These are phyloP conservation scores for Aspergillus novoparasiticus DNA, from an alignment of 2,329 filamentous ascomycete genomes.

Conservation along the genomic window DNA sequence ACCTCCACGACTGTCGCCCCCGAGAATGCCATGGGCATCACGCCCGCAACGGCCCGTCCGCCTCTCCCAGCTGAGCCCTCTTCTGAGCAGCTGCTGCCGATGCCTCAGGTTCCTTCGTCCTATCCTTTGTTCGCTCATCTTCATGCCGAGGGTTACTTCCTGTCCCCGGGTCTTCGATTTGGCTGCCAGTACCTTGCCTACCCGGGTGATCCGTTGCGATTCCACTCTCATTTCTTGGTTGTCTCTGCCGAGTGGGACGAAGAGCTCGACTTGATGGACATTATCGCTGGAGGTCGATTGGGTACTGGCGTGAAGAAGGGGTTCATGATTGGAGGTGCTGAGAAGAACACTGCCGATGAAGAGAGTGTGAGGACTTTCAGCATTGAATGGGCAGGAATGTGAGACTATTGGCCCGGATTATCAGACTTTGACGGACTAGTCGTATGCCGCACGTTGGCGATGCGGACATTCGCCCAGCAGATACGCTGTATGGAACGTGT, in stretches of 20 bases:
- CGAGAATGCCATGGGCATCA: constrained; percentile 41
- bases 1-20: constrained; percentile 18
- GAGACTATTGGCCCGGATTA: constrained; percentile 31
- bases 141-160: constrained; percentile 77
- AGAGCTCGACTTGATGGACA: constrained; percentile 78
- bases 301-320: constrained; percentile 97
- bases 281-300: constrained; percentile 82
- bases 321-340: constrained; percentile 77
- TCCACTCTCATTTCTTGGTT: constrained; percentile 91
- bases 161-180: constrained; percentile 90
- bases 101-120: constrained; percentile 49
- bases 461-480: neutral
- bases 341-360: constrained; percentile 40
- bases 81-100: constrained; percentile 26
- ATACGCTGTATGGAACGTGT: neutral
- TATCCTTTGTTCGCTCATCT: constrained; percentile 81
- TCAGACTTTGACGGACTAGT: neutral
- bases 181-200: constrained; percentile 95
- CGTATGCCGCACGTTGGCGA: neutral
- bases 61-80: constrained; percentile 42
- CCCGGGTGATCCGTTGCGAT: constrained; percentile 89
- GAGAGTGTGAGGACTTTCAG: constrained; percentile 70
- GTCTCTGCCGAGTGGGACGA: constrained; percentile 87
- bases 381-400: constrained; percentile 95
- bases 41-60: constrained; percentile 54